Base-by-base conservation (phyloP, 257 asterid species). In the Galeopsis tetrahit region DNA sequence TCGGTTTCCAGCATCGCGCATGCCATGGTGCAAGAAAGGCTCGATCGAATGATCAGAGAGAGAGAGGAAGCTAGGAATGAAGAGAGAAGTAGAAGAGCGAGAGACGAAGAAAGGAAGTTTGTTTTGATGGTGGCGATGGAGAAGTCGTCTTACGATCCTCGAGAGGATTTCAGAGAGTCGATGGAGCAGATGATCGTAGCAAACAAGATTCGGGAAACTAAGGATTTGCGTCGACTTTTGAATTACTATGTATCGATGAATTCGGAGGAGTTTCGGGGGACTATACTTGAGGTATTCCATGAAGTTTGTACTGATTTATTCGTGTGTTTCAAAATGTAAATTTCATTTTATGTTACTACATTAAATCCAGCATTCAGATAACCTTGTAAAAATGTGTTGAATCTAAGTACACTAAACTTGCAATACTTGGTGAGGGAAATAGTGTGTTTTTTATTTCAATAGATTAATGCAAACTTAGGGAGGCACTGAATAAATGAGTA, bases 21-120 rank as follows among this genome's bases (percentile, higher is more conserved):
- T 49, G 93, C 96, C 43, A 86, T 89, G 95, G 95, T 91, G 35
- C 96, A 89, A 65, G 90, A 87, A 64, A 86, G 82, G 85, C 76
- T 91, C 14, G 97, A 85, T 36, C 82, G 67, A 70, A 85, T 91
- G 89, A 91, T 91, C 39, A 82, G 80, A 53, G 88, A 76, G 40
- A 79, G 87, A 35, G 68, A 77, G 64, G 83, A 75, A 21, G 28
- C 28, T 21, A 21, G 28, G 28, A 21, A 21, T 21, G 28, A 21
- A 34, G 80, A 11, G 46, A 68, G 71, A 17, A 39, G 63, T 5
- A 73, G 77, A 39, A 10, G 79, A 46, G 60, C 11, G 56, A 66
- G 68, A 75, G 63, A 70, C 0, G 84, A 75, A 7, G 83, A 72
- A 2, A 79, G 80, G 11, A 88, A 82, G 84, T 81, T 91, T 11